A percentile compares a stretch with the other conserved stretches of the same genome.
Conservation (phyloP, 2,329 filamentous ascomycete genomes). For the Venturiaceae sp. region DNA sequence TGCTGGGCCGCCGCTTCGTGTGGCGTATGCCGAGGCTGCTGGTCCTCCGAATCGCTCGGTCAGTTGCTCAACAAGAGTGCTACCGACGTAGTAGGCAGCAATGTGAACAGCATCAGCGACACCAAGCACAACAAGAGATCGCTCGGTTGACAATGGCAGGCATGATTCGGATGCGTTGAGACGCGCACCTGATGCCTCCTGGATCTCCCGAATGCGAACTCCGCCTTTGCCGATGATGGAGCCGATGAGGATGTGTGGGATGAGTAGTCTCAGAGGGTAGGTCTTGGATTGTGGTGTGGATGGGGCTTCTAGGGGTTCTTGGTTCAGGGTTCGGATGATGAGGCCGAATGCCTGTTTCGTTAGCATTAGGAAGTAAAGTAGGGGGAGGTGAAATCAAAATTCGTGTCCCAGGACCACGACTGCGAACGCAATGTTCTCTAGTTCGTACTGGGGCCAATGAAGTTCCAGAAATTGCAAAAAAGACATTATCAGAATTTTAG, state of each 20-base stretch:
- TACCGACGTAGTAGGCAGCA: conserved; percentile 96
- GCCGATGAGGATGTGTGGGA: conserved; percentile 94
- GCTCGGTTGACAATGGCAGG: conserved; percentile 88
- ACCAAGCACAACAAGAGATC: conserved; percentile 94
- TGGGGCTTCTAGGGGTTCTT: conserved; percentile 78
- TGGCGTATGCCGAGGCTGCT: conserved; percentile 94
- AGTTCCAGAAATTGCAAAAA: background rate
- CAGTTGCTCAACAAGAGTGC: conserved; percentile 93
- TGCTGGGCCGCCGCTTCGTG: conserved; percentile 83
- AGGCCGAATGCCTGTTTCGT: conserved; percentile 74
- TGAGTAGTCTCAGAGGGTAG: conserved; percentile 87
- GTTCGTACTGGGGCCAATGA: background rate
- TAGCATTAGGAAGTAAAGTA: background rate
- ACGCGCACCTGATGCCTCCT: conserved; percentile 91
- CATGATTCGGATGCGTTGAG: conserved; percentile 95
- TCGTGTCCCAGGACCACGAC: background rate
- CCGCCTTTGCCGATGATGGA: conserved; percentile 98
- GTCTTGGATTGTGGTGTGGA: conserved; percentile 94
- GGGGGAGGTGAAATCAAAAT: background rate
- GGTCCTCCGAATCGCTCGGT: conserved; percentile 95
- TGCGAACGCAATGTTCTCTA: no score
- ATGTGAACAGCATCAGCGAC: conserved; percentile 98
- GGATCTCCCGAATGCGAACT: conserved; percentile 92
- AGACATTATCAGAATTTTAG: background rate
- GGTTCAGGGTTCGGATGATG: conserved; percentile 96